These are phyloP conservation scores for Trichophyton equinum DNA, from an alignment of 2,329 filamentous ascomycete species.

Conservation along the genomic window DNA sequence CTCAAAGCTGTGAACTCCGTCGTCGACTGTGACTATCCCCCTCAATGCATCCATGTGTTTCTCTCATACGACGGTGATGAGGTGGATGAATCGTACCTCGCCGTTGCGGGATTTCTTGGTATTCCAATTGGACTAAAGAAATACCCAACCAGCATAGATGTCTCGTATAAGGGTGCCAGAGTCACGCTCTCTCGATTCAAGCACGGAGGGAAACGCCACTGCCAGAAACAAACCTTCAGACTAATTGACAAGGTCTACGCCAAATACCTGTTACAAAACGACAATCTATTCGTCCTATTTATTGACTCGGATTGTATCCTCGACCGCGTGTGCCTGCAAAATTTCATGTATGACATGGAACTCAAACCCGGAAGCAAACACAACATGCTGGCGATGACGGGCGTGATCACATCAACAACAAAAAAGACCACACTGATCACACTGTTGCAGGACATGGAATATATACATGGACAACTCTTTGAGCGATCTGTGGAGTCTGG, in stretches of 20 bases:
- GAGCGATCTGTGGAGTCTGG: constrained; percentile 91
- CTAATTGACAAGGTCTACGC: constrained; percentile 88
- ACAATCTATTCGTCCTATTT: constrained; percentile 90
- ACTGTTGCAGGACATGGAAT: constrained; percentile 93
- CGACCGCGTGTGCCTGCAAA: constrained; percentile 82
- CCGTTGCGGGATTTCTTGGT: constrained; percentile 72
- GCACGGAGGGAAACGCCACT: constrained; percentile 86
- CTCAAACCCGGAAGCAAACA: constrained; percentile 81
- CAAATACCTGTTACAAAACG: constrained; percentile 72
- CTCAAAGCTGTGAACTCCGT: constrained; percentile 82
- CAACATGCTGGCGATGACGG: constrained; percentile 95
- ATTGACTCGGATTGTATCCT: constrained; percentile 96
- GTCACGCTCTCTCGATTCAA: constrained; percentile 86
- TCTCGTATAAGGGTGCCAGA: constrained; percentile 67
- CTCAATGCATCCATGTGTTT: constrained; percentile 86
- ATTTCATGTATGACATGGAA: constrained; percentile 98
- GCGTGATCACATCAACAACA: constrained; percentile 90
- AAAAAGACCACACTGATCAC: constrained; percentile 81
- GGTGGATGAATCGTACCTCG: constrained; percentile 78
- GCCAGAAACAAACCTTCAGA: constrained; percentile 84
- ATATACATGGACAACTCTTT: constrained; percentile 91
- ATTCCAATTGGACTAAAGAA: constrained; percentile 62
- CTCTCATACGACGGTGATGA: constrained; percentile 87
- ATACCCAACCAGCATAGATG: constrained; percentile 83
- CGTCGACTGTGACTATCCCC: constrained; percentile 85